Evolutionary conservation across 2,329 filamentous ascomycete genomes (phyloP).

Genomic region (Xylariaceae sp.): DNA sequence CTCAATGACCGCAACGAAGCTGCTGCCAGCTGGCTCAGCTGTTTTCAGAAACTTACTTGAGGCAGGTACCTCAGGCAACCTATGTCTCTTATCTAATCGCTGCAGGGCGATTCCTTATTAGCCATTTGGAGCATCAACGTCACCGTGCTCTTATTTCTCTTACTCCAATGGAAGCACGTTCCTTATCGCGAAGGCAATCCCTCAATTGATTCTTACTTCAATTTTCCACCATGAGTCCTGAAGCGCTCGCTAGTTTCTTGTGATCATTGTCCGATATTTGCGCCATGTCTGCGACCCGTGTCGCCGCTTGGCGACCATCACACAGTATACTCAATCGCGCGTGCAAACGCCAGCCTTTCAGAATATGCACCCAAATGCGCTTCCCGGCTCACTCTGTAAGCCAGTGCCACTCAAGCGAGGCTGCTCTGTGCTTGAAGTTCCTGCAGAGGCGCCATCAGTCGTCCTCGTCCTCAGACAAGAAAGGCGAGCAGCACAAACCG

Average conservation of each 20-base stretch:
- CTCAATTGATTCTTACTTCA: too few species aligned
- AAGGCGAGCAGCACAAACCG: constrained; percentile 15
- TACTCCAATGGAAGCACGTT: too few species aligned
- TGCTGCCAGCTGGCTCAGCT: constrained; percentile 2
- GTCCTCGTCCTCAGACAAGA: constrained; percentile 8
- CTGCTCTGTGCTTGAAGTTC: neutral
- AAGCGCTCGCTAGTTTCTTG: too few species aligned
- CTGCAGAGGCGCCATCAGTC: constrained; percentile 24
- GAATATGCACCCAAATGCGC: neutral
- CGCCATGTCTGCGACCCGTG: constrained; percentile 18
- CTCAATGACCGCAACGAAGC: neutral
- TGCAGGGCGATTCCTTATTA: too few species aligned
- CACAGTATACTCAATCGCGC: constrained; percentile 5
- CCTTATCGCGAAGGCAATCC: too few species aligned
- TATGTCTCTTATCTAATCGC: too few species aligned
- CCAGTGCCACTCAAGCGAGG: neutral
- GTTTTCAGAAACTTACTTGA: too few species aligned
- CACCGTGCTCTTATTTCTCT: too few species aligned
- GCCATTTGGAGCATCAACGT: too few species aligned
- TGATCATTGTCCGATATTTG: too few species aligned
- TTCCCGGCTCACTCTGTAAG: neutral
- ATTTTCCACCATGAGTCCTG: too few species aligned
- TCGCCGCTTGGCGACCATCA: constrained; percentile 9
- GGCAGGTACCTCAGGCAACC: too few species aligned
- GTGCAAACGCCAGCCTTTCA: neutral